Percentiles rank a stretch among this genome's conserved stretches.
phyloP scores from a whole-genome alignment of 78 protist genomes.

The Cavenderia fasciculata region DNA sequence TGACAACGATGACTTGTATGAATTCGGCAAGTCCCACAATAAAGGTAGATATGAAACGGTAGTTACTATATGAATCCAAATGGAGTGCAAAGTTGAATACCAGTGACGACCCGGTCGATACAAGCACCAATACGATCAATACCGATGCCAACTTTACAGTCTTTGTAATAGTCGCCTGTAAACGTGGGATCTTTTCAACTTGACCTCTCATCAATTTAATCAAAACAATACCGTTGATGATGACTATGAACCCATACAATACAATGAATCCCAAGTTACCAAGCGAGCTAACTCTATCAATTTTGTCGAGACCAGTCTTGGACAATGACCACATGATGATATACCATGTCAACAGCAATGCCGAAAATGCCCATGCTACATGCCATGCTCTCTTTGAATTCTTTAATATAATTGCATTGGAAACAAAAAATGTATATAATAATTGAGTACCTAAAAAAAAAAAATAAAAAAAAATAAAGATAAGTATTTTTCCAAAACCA shows the following conservation, averaged over 20 bases:
- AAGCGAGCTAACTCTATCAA: background rate
- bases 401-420: conserved; percentile 8
- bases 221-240: conserved; percentile 33
- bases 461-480: too few relatives aligned
- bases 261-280: background rate
- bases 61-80: conserved; percentile 2
- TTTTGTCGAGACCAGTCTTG: background rate
- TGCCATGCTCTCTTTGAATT: conserved; percentile 50
- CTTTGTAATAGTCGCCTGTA: conserved; percentile 24
- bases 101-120: background rate
- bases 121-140: background rate
- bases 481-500: too few relatives aligned
- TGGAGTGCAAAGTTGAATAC: background rate
- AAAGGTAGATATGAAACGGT: conserved; percentile 9
- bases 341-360: background rate
- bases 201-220: conserved; percentile 5
- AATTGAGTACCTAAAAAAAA: too few relatives aligned
- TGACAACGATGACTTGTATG: conserved; percentile 25
- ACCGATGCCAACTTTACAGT: background rate
- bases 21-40: conserved; percentile 2
- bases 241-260: conserved; percentile 5
- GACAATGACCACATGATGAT: background rate
- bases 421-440: conserved; percentile 55
- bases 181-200: conserved; percentile 7
- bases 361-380: conserved; percentile 12